Evolutionary conservation across 495 filamentous ascomycete species (phyloP), one percentile per base, ranked within the genome.

Genomic region (Bacidia gigantensis): DNA sequence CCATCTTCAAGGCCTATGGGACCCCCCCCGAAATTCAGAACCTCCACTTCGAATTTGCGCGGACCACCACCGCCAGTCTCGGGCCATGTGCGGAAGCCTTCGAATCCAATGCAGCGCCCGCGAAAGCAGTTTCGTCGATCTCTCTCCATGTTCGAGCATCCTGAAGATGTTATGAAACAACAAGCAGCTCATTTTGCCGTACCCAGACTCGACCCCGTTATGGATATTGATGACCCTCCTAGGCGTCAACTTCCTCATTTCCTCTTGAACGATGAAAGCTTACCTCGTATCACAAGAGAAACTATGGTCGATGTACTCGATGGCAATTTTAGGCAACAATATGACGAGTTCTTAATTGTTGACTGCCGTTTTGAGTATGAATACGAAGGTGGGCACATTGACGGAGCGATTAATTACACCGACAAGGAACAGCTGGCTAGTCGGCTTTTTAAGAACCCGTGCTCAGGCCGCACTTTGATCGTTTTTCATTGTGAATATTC

Each of bases 361-460:
- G 93, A 99, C 61, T 99, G 93, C 63, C 85, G 92, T 11, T 99
- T 99, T 64, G 93, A 97, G 67, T 99, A 97, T 65, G 93, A 99
- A 67, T 99, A 89, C 65, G 82, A 94, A 26, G 93, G 93, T 42
- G 93, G 93, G 17, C 93, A 99, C 62, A 95, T 99, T 56, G 75
- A 85, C 46, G 84, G 85, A 0, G 93, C 93, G 26, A 69, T 94
- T 60, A 99, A 99, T 69, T 87, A 84, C 70, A 96, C 95, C 63
- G 86, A 95, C 67, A 97, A 95, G 67, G 90, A 97, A 56, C 65
- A 79, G 26, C 71, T 99, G 53, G 80, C 89, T 0, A 69, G 70
- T 47, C 76, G 88, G 46, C 77, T 99, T 10, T 94, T 99, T 65
- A 69, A 76, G 43, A 42, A 52, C 25, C 67, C 67, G 24, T 67